Conservation (phyloP, 208 protist species). For the Trypanosoma conorhini region DNA sequence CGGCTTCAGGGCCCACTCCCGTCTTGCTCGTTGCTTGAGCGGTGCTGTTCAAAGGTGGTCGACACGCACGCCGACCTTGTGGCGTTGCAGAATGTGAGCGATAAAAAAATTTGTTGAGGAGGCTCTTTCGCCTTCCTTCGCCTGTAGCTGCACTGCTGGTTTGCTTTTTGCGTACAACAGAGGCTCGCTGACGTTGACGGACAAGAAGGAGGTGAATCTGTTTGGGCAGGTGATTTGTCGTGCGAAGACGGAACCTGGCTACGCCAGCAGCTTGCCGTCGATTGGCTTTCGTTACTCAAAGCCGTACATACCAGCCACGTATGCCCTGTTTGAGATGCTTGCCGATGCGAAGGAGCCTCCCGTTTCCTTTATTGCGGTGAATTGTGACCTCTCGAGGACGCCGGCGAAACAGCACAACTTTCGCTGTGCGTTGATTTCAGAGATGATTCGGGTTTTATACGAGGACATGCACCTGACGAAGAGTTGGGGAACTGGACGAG, state of each 20-base stretch:
- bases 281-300: neutral
- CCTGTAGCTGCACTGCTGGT: neutral
- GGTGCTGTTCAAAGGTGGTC: neutral
- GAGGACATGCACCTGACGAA: conserved; percentile 4
- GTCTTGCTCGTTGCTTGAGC: neutral
- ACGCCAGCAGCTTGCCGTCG: neutral
- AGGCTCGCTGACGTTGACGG: neutral
- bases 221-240: neutral
- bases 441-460: conserved; percentile 18
- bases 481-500: neutral
- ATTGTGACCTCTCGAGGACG: conserved; percentile 19
- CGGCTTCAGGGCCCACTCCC: neutral
- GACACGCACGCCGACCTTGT: neutral
- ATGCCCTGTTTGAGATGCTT: conserved; percentile 11
- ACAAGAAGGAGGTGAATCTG: conserved; percentile 9
- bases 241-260: neutral
- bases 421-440: conserved; percentile 15
- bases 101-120: conserved; percentile 1
- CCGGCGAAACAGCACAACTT: neutral
- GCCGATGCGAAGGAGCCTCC: neutral
- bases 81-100: conserved; percentile 11
- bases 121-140: neutral
- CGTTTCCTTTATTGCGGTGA: conserved; percentile 17
- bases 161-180: conserved; percentile 12
- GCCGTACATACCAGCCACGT: neutral